Evolutionary conservation across 495 filamentous ascomycete genomes (phyloP).

Genomic region (Xylaria grammica): DNA sequence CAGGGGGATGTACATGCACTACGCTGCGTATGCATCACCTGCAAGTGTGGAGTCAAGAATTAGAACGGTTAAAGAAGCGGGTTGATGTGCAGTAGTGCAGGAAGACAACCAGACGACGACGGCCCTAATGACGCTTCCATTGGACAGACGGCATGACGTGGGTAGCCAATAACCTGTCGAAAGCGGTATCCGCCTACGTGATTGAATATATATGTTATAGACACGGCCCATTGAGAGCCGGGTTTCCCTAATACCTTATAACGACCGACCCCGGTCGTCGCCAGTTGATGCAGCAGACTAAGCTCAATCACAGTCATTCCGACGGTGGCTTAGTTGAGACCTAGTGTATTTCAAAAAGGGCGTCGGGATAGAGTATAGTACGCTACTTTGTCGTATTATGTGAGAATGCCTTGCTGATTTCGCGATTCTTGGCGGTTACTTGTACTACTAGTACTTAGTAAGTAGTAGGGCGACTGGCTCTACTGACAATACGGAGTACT

Average conservation of each 20-base stretch:
- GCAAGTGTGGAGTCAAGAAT: slow-evolving; percentile 9
- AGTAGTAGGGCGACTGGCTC: too few species aligned
- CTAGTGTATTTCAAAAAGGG: not conserved
- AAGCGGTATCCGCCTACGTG: not conserved
- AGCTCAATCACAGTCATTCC: not conserved
- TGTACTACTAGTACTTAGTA: not conserved
- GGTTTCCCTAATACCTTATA: not conserved
- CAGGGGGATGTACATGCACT: slow-evolving; percentile 18
- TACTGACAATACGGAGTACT: too few species aligned
- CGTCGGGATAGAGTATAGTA: slow-evolving; percentile 5
- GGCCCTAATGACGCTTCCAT: not conserved
- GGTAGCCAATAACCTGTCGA: not conserved
- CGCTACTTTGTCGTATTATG: not conserved
- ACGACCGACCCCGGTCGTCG: not conserved
- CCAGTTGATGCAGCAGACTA: slow-evolving; percentile 1
- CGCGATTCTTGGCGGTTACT: not conserved
- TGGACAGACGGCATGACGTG: not conserved
- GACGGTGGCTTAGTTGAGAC: not conserved
- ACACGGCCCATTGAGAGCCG: not conserved
- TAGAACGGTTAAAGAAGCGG: slow-evolving; percentile 18
- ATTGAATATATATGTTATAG: slow-evolving; percentile 20
- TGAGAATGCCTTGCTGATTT: not conserved
- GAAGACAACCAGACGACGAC: slow-evolving; percentile 2
- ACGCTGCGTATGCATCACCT: slow-evolving; percentile 16
- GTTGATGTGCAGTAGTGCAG: slow-evolving; percentile 1